These are phyloP conservation scores for Albugo laibachii DNA, from an alignment of 352 stramenopile genomes.

Conservation along the genomic window DNA sequence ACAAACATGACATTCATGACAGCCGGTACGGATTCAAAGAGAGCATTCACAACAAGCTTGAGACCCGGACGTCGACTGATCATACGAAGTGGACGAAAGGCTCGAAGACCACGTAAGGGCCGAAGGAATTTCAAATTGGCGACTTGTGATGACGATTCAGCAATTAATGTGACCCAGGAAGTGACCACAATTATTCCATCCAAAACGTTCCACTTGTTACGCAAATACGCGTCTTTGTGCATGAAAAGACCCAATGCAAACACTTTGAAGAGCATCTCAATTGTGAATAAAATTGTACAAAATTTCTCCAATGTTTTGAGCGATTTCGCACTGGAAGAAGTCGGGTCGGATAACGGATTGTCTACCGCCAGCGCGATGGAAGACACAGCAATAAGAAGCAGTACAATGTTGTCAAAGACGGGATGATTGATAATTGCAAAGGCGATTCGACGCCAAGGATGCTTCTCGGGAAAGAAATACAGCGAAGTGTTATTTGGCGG, in stretches of 20 bases:
- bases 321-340: conserved; percentile 14
- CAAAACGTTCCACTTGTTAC: conserved; percentile 78
- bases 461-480: conserved; percentile 19
- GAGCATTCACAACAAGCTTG: conserved; percentile 80
- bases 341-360: conserved; percentile 49
- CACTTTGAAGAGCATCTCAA: conserved; percentile 84
- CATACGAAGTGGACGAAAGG: conserved; percentile 80
- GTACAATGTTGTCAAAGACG: conserved; percentile 64
- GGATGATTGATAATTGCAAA: conserved; percentile 26
- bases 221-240: conserved; percentile 56
- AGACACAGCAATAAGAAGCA: conserved; percentile 65
- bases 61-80: conserved; percentile 73
- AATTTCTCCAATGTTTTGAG: conserved; percentile 50
- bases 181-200: conserved; percentile 77
- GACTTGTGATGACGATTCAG: conserved; percentile 18
- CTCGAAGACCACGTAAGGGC: conserved; percentile 64
- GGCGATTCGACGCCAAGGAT: conserved; percentile 24
- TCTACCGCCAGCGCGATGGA: conserved; percentile 76
- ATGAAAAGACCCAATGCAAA: conserved; percentile 57
- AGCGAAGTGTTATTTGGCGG: conserved; percentile 10
- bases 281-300: conserved; percentile 59
- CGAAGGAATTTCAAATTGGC: conserved; percentile 51
- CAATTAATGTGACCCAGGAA: conserved; percentile 46
- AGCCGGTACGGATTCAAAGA: conserved; percentile 77
- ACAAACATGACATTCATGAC: conserved; percentile 83